Base-by-base conservation (phyloP, 805 yeast species). In the Starmera caribaea region DNA sequence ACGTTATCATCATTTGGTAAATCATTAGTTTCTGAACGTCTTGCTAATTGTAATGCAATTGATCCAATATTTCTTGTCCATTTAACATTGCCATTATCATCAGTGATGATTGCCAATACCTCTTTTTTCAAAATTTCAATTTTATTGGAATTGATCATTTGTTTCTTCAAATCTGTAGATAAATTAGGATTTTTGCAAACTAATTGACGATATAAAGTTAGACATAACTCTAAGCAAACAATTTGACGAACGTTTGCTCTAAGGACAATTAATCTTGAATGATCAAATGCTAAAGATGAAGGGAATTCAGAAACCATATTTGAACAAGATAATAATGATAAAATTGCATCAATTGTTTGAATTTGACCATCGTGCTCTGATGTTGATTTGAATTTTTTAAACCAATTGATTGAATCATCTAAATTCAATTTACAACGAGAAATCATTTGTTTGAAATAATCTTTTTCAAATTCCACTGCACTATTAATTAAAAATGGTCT, bases 191-290 rank as follows among this genome's bases (percentile, higher is more conserved):
- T 57, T 49, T 51, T 59, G 43, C 63, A 51, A 47, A 76, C 68
- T 50, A 86, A 59, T 57, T 82, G 92, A 52, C 81, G 81, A 64
- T 76, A 86, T 34, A 88, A 60, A 16, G 81, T 76, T 32, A 76
- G 58, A 49, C 94, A 83, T 38, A 87, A 68, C 57, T 84, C 79
- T 32, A 84, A 68, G 55, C 95, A 86, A 26, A 85, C 88, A 38
- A 85, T 65, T 59, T 86, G 94, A 46, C 95, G 73, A 28, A 88
- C 78, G 58, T 87, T 95, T 1, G 96, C 90, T 48, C 95, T 69
- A 42, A 87, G 63, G 32, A 84, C 68, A 12, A 85, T 77, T 42
- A 87, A 63, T 42, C 96, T 69, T 2, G 92, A 76, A 51, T 82
- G 87, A 61, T 87, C 96, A 61, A 88, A 87, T 4, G 87, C 78